Conservation (phyloP, 1,284 basidiomycete species). For the Ceratobasidium papillatum region DNA sequence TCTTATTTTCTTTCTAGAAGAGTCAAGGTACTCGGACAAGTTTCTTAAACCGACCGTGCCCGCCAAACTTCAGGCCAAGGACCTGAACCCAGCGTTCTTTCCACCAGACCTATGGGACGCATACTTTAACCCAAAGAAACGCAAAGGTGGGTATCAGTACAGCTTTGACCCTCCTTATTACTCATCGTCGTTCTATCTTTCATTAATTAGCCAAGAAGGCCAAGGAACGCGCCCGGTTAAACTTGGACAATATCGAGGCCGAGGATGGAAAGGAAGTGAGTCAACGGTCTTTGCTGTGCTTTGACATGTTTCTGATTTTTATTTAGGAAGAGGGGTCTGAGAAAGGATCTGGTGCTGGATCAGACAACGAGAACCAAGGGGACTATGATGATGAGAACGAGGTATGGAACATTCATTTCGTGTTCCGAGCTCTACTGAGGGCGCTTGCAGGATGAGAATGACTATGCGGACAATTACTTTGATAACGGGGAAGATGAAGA, state of each 20-base stretch:
- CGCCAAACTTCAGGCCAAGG: conserved; percentile 68
- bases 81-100: conserved; percentile 77
- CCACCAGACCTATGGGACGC: conserved; percentile 76
- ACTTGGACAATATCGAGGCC: conserved; percentile 41
- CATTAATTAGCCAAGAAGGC: conserved; percentile 52
- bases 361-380: conserved; percentile 68
- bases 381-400: conserved; percentile 87
- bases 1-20: conserved; percentile 57
- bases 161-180: neutral
- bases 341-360: conserved; percentile 40
- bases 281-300: neutral
- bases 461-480: conserved; percentile 86
- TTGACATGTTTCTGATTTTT: neutral
- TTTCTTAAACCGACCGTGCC: conserved; percentile 66
- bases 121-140: conserved; percentile 76
- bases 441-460: conserved; percentile 68
- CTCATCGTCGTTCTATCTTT: neutral
- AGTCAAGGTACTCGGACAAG: conserved; percentile 81
- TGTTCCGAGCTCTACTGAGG: neutral
- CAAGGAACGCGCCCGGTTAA: conserved; percentile 42
- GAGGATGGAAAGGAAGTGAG: conserved; percentile 39
- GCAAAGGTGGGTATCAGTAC: conserved; percentile 58
- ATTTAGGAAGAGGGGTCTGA: conserved; percentile 29
- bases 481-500: conserved; percentile 83
- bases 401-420: neutral